Base-by-base conservation (phyloP, 768 basidiomycete genomes). In the Pleurotus ostreatus region DNA sequence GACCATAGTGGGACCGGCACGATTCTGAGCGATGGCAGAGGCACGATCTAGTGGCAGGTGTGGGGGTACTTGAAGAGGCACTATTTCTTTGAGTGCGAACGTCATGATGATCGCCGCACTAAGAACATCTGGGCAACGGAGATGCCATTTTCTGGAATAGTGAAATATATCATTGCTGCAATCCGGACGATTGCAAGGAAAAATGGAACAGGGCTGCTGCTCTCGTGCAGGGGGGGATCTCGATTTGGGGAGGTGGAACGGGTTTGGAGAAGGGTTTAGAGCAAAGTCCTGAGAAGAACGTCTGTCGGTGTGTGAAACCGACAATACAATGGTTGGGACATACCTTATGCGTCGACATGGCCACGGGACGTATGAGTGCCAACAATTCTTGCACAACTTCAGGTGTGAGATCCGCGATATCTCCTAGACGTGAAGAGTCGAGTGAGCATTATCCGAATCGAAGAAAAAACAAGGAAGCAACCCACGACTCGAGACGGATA, bases 11-110 rank as follows among this genome's bases (percentile, higher is more conserved):
- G 83, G 82, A 0, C 81, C 83, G 39, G 72, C 63, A 18, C 75
- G 74, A 30, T 75, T 74, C 54, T 66, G 72, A 9, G 76, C 73
- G 16, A 69, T 62, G 16, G 82, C 80, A 16, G 73, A 69, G 12
- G 71, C 74, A 38, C 80, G 75, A 38, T 74, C 81, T 45, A 72
- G 67, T 1, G 79, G 83, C 22, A 86, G 70, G 58, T 84, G 81
- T 6, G 70, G 69, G 4, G 84, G 82, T 12, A 78, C 63, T 53
- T 69, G 69, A 18, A 82, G 62, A 1, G 74, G 68, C 9, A 66
- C 68, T 3, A 70, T 70, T 63, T 85, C 82, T 23, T 78, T 73
- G 52, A 85, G 62, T 2, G 77, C 81, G 60, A 80, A 83, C 8
- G 74, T 77, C 57, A 86, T 61, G 49, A 80, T 77, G 53, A 83